These are phyloP conservation scores for Vicia villosa DNA, from an alignment of 306 rosid genomes.

Conservation along the genomic window DNA sequence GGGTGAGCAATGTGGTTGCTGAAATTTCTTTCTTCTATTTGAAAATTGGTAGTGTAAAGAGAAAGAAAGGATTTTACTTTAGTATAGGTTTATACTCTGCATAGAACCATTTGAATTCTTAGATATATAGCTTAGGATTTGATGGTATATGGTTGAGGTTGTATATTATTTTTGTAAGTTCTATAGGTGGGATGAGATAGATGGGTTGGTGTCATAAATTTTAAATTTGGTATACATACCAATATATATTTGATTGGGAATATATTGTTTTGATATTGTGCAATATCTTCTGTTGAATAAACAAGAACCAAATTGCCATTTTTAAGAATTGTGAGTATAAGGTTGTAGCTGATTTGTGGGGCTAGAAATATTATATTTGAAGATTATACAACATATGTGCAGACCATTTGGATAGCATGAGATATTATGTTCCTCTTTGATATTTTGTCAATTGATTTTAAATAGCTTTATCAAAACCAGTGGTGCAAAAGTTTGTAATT, in stretches of 20 bases:
- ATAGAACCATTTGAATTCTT: slow-evolving; percentile 77
- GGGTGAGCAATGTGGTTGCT: slow-evolving; percentile 38
- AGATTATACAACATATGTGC: neutral
- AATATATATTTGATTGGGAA: slow-evolving; percentile 58
- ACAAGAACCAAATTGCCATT: neutral
- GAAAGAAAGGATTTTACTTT: slow-evolving; percentile 69
- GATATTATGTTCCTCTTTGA: neutral
- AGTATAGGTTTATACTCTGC: slow-evolving; percentile 84
- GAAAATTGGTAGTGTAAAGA: slow-evolving; percentile 79
- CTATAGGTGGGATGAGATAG: slow-evolving; percentile 70
- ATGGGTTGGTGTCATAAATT: slow-evolving; percentile 74
- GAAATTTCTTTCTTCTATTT: slow-evolving; percentile 48
- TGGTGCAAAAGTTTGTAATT: neutral
- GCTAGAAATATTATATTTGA: neutral
- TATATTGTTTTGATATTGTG: slow-evolving; percentile 35
- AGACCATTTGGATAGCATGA: neutral
- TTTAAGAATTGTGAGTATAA: neutral
- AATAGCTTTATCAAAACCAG: neutral
- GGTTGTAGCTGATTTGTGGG: neutral
- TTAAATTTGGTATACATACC: slow-evolving; percentile 61
- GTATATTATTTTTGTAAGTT: slow-evolving; percentile 94
- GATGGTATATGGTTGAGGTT: slow-evolving; percentile 85
- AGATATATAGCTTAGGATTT: slow-evolving; percentile 66
- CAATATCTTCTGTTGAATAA: slow-evolving; percentile 26
- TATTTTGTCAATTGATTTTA: neutral